phyloP scores from a whole-genome alignment of 306 rosid genomes.

The Pueraria montana region DNA sequence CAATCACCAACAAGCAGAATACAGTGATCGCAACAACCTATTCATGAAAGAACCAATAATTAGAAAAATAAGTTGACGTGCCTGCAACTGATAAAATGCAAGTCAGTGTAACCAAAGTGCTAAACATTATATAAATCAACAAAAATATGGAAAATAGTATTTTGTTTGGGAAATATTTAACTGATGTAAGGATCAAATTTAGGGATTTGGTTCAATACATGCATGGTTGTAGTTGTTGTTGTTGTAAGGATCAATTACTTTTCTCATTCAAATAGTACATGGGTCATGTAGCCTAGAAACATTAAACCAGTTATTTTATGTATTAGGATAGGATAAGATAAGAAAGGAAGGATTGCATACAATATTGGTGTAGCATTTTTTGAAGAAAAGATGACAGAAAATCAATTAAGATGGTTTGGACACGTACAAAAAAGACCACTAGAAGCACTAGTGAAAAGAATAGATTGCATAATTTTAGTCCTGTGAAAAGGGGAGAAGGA shows the following conservation, averaged over 20 bases:
- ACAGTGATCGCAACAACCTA: conserved; percentile 95
- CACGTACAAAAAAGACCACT: neutral
- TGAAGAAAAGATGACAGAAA: neutral
- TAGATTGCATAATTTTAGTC: neutral
- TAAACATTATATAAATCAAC: conserved; percentile 36
- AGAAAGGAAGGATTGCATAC: neutral
- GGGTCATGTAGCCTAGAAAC: conserved; percentile 5
- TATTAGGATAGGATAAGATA: neutral
- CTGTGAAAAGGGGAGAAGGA: neutral
- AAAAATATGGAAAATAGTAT: conserved; percentile 8
- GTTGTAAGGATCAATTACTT: neutral
- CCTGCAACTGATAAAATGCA: conserved; percentile 41
- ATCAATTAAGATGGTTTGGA: neutral
- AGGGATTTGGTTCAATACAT: neutral
- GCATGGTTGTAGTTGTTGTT: neutral
- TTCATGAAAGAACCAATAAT: conserved; percentile 53
- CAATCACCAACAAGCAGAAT: conserved; percentile 87
- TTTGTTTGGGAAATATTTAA: conserved; percentile 13
- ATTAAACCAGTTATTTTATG: neutral
- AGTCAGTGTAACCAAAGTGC: conserved; percentile 21
- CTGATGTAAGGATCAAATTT: neutral
- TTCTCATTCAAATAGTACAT: conserved; percentile 5
- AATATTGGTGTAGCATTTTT: neutral
- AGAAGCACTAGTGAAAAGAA: neutral
- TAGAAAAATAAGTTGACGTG: conserved; percentile 42